A percentile compares a stretch with the other conserved stretches of the same genome.
These are phyloP conservation scores for Gnomoniopsis smithogilvyi DNA, from an alignment of 2,329 filamentous ascomycete species.

Conservation along the genomic window DNA sequence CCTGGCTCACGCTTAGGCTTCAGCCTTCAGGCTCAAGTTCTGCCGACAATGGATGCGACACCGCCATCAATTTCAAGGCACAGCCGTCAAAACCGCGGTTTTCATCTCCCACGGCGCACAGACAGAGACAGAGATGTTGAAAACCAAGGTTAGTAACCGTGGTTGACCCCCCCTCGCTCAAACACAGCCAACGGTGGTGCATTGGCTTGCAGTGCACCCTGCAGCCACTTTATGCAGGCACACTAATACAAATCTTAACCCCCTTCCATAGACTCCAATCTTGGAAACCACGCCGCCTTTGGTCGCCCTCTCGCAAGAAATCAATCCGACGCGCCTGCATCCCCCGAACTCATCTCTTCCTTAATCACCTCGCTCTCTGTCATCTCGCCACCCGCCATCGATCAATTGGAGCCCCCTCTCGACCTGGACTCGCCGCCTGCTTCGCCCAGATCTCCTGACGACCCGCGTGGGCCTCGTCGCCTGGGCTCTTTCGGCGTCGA, in stretches of 20 bases:
- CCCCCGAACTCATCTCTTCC: slow-evolving; percentile 67
- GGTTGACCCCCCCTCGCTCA: too few species aligned
- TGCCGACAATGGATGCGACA: slow-evolving; percentile 17
- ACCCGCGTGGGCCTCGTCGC: slow-evolving; percentile 32
- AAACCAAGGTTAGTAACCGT: neutral
- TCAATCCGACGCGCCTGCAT: slow-evolving; percentile 40
- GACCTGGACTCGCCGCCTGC: slow-evolving; percentile 34
- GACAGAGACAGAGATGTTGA: slow-evolving; percentile 1
- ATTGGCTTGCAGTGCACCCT: neutral
- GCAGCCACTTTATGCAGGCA: slow-evolving; percentile 1
- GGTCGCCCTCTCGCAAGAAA: slow-evolving; percentile 5
- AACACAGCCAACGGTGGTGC: too few species aligned
- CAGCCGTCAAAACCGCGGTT: slow-evolving; percentile 16
- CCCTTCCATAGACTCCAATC: slow-evolving; percentile 11
- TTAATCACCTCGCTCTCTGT: slow-evolving; percentile 68
- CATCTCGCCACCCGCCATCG: slow-evolving; percentile 64
- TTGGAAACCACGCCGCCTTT: slow-evolving; percentile 6
- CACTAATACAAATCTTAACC: slow-evolving; percentile 16
- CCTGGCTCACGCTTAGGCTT: too few species aligned
- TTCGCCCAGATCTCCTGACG: neutral
- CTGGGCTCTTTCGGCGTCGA: slow-evolving; percentile 66
- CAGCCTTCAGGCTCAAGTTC: neutral
- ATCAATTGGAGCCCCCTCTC: slow-evolving; percentile 63
- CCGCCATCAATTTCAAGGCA: slow-evolving; percentile 21
- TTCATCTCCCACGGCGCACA: slow-evolving; percentile 6